A percentile compares a stretch with the other conserved stretches of the same genome.
Evolutionary conservation across 2,329 filamentous ascomycete genomes (phyloP).

Genomic region (Macrophomina tecta): DNA sequence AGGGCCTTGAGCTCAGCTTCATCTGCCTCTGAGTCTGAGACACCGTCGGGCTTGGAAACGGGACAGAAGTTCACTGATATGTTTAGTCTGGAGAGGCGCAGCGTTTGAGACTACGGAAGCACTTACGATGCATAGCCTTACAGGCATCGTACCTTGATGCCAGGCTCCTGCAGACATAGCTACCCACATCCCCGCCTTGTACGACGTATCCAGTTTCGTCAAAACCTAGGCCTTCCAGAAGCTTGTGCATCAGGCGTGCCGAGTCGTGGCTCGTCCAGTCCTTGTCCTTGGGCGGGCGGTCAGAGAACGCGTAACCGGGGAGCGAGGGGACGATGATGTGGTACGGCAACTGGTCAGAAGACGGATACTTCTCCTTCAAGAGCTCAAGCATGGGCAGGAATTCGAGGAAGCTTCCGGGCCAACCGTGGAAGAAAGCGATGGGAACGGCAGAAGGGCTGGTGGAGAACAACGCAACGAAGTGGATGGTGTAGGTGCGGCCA

Average conservation of each 20-base stretch:
- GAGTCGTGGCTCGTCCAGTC: conserved; percentile 51
- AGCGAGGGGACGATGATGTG: conserved; percentile 64
- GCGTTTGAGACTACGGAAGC: background rate
- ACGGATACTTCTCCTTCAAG: conserved; percentile 54
- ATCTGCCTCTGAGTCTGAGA: conserved; percentile 30
- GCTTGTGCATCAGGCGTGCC: conserved; percentile 55
- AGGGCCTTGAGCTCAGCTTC: conserved; percentile 34
- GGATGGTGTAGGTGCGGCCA: conserved; percentile 50
- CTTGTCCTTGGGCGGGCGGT: conserved; percentile 52
- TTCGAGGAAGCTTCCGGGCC: conserved; percentile 63
- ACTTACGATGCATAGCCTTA: conserved; percentile 48
- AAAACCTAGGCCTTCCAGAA: conserved; percentile 64
- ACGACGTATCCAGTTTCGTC: conserved; percentile 55
- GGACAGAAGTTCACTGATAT: conserved; percentile 30
- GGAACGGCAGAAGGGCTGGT: conserved; percentile 59
- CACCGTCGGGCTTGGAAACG: conserved; percentile 33
- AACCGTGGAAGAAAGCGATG: conserved; percentile 62
- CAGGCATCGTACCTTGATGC: conserved; percentile 52
- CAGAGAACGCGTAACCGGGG: conserved; percentile 62
- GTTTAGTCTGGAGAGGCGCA: no score
- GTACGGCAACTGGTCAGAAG: conserved; percentile 58
- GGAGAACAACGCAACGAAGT: conserved; percentile 64
- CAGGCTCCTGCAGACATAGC: conserved; percentile 50
- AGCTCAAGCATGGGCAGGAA: conserved; percentile 60
- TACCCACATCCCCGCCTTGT: conserved; percentile 65